phyloP scores from a whole-genome alignment of 2,329 filamentous ascomycete genomes.

The Kalmusia sp. region DNA sequence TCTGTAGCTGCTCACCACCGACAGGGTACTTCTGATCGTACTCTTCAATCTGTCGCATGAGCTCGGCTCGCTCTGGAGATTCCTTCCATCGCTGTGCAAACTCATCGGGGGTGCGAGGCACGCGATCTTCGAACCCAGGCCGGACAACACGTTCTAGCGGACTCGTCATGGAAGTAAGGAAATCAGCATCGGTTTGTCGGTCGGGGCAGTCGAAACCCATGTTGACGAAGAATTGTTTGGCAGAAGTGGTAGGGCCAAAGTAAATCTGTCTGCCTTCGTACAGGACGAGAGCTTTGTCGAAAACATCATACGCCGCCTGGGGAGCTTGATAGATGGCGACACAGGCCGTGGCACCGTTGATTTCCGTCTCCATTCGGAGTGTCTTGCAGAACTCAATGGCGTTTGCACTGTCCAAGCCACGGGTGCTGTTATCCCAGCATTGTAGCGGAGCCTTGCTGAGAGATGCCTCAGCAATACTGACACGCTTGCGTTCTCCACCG shows the following conservation, averaged over 20 bases:
- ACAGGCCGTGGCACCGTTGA: conserved; percentile 69
- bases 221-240: conserved; percentile 72
- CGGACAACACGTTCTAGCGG: conserved; percentile 55
- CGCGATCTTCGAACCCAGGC: conserved; percentile 52
- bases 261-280: conserved; percentile 75
- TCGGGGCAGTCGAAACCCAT: conserved; percentile 76
- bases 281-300: conserved; percentile 73
- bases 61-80: conserved; percentile 56
- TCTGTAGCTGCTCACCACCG: conserved; percentile 52
- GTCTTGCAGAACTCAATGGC: conserved; percentile 78
- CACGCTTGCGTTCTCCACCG: conserved; percentile 80
- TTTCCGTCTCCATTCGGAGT: conserved; percentile 70
- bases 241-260: conserved; percentile 69
- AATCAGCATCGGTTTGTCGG: conserved; percentile 76
- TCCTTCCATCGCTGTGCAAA: conserved; percentile 62
- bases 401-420: conserved; percentile 77
- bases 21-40: conserved; percentile 56
- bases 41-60: conserved; percentile 53
- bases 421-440: conserved; percentile 81
- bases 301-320: conserved; percentile 72
- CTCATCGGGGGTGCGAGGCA: conserved; percentile 58
- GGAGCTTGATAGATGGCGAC: conserved; percentile 79
- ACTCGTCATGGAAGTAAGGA: conserved; percentile 75
- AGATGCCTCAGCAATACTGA: conserved; percentile 81
- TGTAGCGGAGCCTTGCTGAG: conserved; percentile 69